These are phyloP conservation scores for Anthoceros angustus DNA, from an alignment of 225 moss, liverwort and hornwort species.

Conservation along the genomic window DNA sequence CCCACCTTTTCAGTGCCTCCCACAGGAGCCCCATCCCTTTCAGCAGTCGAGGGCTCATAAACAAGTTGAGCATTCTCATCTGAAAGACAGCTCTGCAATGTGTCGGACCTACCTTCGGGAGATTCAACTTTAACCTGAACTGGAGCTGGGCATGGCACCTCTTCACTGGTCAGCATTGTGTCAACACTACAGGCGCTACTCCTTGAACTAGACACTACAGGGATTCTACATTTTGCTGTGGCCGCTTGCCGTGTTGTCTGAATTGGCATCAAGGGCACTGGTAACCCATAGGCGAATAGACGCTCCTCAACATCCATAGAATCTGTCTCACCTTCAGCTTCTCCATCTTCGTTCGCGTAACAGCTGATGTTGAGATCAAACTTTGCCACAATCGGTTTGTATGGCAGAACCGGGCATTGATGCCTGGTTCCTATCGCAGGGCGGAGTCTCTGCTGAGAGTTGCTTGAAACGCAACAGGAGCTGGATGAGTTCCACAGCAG, in stretches of 20 bases:
- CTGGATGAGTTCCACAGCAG: background rate
- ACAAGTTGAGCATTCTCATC: background rate
- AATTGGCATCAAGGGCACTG: background rate
- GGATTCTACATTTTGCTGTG: background rate
- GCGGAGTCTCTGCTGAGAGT: background rate
- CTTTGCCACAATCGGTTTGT: background rate
- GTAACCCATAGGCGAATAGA: background rate
- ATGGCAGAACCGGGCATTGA: background rate
- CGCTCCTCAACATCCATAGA: slow-evolving; percentile 2
- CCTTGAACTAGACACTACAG: no score
- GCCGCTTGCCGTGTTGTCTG: background rate
- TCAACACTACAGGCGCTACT: background rate
- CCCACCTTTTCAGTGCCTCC: no score
- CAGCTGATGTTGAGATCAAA: background rate
- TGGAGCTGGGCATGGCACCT: background rate
- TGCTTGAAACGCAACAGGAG: background rate
- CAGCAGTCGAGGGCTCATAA: no score
- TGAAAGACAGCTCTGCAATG: background rate
- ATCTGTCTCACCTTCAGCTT: background rate
- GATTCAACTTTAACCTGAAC: background rate
- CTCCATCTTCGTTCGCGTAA: background rate
- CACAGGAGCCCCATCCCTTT: no score
- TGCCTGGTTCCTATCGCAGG: background rate
- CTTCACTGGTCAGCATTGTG: background rate
- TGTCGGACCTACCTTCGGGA: background rate